phyloP scores from a whole-genome alignment of 2,329 filamentous ascomycete genomes.

The Aspergillus felis region DNA sequence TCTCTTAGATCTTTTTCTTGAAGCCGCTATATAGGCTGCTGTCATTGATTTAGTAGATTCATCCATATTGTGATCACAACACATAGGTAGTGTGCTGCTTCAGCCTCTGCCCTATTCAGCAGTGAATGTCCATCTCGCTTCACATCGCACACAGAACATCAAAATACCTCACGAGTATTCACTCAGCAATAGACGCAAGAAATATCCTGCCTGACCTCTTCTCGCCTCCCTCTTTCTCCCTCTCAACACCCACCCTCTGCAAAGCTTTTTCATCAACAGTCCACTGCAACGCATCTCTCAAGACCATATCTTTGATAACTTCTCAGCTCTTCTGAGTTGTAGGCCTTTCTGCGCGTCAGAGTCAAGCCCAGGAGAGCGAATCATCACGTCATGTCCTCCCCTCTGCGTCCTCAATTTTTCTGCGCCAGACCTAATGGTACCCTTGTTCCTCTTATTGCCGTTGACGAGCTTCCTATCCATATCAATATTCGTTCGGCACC shows the following conservation, averaged over 20 bases:
- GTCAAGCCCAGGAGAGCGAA: background rate
- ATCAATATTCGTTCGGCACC: constrained; percentile 37
- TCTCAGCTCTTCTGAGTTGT: background rate
- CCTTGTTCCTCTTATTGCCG: constrained; percentile 41
- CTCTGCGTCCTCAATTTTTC: constrained; percentile 39
- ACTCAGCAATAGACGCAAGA: constrained; percentile 1
- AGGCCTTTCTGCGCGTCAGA: background rate
- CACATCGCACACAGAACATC: constrained; percentile 6
- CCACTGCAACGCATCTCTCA: background rate
- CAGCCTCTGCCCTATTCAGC: constrained; percentile 1
- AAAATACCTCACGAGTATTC: constrained; percentile 5
- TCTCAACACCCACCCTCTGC: background rate
- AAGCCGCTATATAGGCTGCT: background rate
- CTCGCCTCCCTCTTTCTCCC: constrained; percentile 7
- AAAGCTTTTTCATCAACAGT: background rate
- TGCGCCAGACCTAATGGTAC: constrained; percentile 39
- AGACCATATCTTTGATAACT: background rate
- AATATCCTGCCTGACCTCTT: constrained; percentile 4
- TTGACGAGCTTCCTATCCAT: constrained; percentile 42
- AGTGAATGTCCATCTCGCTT: constrained; percentile 12
- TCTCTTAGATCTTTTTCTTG: background rate
- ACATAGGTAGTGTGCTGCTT: background rate
- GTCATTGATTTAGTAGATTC: background rate
- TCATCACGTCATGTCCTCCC: constrained; percentile 15
- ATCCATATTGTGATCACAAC: constrained; percentile 5